phyloP scores from a whole-genome alignment of 2,329 filamentous ascomycete species.

The Botryotinia globosa region DNA sequence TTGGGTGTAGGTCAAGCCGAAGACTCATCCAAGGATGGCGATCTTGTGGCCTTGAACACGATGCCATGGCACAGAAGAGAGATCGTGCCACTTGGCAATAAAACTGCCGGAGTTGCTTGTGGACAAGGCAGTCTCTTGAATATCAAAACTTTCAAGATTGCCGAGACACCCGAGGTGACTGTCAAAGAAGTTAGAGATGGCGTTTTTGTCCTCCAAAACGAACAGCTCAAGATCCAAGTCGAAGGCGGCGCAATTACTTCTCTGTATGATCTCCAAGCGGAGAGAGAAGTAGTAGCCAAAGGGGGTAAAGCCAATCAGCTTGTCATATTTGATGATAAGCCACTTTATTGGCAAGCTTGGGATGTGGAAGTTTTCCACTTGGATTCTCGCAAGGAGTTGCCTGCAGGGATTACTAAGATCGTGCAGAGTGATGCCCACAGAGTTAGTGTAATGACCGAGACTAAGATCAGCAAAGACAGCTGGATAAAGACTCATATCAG shows the following conservation, averaged over 20 bases:
- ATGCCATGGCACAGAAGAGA: conserved; percentile 81
- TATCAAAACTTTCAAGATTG: conserved; percentile 50
- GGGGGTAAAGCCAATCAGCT: conserved; percentile 82
- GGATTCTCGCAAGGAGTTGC: conserved; percentile 75
- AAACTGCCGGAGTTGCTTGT: conserved; percentile 52
- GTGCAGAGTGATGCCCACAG: conserved; percentile 69
- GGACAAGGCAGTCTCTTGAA: conserved; percentile 53
- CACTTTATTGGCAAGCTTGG: conserved; percentile 96
- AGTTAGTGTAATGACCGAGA: conserved; percentile 79
- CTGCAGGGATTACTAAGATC: conserved; percentile 66
- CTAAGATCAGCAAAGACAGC: conserved; percentile 82
- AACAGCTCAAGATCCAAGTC: conserved; percentile 70
- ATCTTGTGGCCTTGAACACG: conserved; percentile 72
- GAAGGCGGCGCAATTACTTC: conserved; percentile 77
- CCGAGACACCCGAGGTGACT: conserved; percentile 49
- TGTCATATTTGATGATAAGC: conserved; percentile 96
- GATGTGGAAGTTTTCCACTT: conserved; percentile 97
- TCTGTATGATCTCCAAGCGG: conserved; percentile 68
- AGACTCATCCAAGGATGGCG: conserved; percentile 42
- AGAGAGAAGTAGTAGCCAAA: conserved; percentile 74
- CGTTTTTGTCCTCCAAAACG: conserved; percentile 77
- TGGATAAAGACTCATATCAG: conserved; percentile 84
- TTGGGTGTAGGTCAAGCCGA: conserved; percentile 59
- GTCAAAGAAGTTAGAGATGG: conserved; percentile 53
- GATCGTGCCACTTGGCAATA: conserved; percentile 61